Percentiles rank a stretch among this genome's conserved stretches.
Conservation (phyloP, 129 eudicot genomes). For the Tanacetum coccineum region DNA sequence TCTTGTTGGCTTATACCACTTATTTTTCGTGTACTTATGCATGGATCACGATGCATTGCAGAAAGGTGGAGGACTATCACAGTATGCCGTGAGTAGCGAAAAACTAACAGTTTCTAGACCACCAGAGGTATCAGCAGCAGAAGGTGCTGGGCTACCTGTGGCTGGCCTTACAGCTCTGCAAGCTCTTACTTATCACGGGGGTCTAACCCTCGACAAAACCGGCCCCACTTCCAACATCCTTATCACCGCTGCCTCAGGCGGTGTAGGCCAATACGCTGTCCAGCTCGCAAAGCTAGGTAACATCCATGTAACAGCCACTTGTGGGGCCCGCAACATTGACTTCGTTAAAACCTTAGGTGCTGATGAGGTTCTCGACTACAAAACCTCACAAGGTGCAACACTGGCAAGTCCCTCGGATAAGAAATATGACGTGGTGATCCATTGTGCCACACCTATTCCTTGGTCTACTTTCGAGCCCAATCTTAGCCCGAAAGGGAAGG, state of each 20-base stretch:
- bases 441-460: slow-evolving; percentile 55
- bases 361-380: slow-evolving; percentile 87
- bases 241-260: slow-evolving; percentile 87
- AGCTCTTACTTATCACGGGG: slow-evolving; percentile 57
- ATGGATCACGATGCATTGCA: slow-evolving; percentile 12
- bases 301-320: slow-evolving; percentile 79
- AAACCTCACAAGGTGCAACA: slow-evolving; percentile 72
- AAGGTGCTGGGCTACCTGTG: slow-evolving; percentile 60
- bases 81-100: slow-evolving; percentile 65
- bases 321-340: slow-evolving; percentile 82
- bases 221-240: slow-evolving; percentile 58
- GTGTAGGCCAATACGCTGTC: slow-evolving; percentile 81
- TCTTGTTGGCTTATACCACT: slow-evolving; percentile 15
- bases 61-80: slow-evolving; percentile 71
- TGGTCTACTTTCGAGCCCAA: slow-evolving; percentile 79
- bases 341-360: slow-evolving; percentile 70
- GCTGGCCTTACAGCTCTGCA: slow-evolving; percentile 82
- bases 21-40: not conserved
- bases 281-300: slow-evolving; percentile 82
- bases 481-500: slow-evolving; percentile 56
- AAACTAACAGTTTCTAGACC: slow-evolving; percentile 64
- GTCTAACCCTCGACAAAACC: slow-evolving; percentile 69
- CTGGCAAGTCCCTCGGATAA: slow-evolving; percentile 71
- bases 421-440: slow-evolving; percentile 66
- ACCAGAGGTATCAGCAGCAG: slow-evolving; percentile 74